phyloP scores from a whole-genome alignment of 2,329 filamentous ascomycete species.

The Coleophoma cylindrospora region DNA sequence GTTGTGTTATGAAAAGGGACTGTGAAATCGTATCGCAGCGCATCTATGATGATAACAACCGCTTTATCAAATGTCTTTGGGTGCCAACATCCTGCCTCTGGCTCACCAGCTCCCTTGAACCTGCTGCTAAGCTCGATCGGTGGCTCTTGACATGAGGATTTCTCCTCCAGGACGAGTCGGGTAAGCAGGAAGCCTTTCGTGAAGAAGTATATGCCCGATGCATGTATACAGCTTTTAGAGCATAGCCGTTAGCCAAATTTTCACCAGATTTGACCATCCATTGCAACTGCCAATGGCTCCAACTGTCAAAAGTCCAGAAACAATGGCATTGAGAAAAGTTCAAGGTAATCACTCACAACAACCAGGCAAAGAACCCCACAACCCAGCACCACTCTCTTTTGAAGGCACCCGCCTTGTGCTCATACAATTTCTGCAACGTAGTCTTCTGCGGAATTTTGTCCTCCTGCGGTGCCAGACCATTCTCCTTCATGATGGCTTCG shows the following conservation, averaged over 20 bases:
- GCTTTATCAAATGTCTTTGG: slow-evolving; percentile 90
- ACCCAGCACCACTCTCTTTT: slow-evolving; percentile 24
- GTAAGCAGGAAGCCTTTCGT: slow-evolving; percentile 93
- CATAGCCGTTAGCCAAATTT: background rate
- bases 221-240: slow-evolving; percentile 51
- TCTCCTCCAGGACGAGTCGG: slow-evolving; percentile 71
- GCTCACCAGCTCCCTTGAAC: slow-evolving; percentile 25
- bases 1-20: slow-evolving; percentile 60
- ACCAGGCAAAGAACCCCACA: slow-evolving; percentile 23
- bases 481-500: slow-evolving; percentile 8
- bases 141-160: slow-evolving; percentile 63
- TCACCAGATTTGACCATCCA: too few species aligned
- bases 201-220: slow-evolving; percentile 82
- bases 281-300: too few species aligned
- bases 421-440: slow-evolving; percentile 19
- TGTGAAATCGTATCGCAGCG: slow-evolving; percentile 94
- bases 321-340: too few species aligned
- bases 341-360: slow-evolving; percentile 21
- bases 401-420: slow-evolving; percentile 20
- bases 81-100: slow-evolving; percentile 85
- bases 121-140: slow-evolving; percentile 48
- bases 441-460: slow-evolving; percentile 13
- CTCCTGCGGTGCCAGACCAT: slow-evolving; percentile 1
- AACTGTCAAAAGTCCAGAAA: too few species aligned
- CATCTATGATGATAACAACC: slow-evolving; percentile 86